Evolutionary conservation across 169 alveolate species (phyloP).

Genomic region (Eimeria acervulina): DNA sequence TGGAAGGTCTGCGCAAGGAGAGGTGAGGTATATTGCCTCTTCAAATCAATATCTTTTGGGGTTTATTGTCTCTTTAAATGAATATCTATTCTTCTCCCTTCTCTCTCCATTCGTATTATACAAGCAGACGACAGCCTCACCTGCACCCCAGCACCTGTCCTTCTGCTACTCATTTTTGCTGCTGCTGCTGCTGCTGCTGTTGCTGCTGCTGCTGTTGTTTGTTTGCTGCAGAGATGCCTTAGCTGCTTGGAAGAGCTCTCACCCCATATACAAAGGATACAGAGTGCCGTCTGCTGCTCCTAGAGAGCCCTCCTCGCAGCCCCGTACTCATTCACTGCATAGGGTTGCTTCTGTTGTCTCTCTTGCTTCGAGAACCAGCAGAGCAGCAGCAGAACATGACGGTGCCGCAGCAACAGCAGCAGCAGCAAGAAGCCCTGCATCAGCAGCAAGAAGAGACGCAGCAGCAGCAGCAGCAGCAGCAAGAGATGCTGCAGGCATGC

Average conservation of each 20-base stretch:
- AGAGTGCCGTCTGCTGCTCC: not conserved
- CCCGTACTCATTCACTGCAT: not conserved
- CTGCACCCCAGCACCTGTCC: too few relatives aligned
- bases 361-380: not conserved
- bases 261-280: constrained; percentile 58
- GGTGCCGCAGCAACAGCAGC: not conserved
- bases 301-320: not conserved
- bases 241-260: constrained; percentile 48
- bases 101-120: too few relatives aligned
- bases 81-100: not conserved
- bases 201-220: too few relatives aligned
- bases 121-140: too few relatives aligned
- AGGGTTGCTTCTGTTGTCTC: not conserved
- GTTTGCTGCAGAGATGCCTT: constrained; percentile 12
- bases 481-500: not conserved
- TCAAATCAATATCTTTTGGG: too few relatives aligned
- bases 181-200: not conserved
- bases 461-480: not conserved
- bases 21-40: constrained; percentile 43
- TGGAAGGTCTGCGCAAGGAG: constrained; percentile 40
- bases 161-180: not conserved
- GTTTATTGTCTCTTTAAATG: not conserved
- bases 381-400: not conserved
- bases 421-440: not conserved
- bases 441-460: not conserved